A percentile compares a stretch with the other conserved stretches of the same genome.
Conservation (phyloP, 208 protist genomes). For the Leishmania guyanensis region DNA sequence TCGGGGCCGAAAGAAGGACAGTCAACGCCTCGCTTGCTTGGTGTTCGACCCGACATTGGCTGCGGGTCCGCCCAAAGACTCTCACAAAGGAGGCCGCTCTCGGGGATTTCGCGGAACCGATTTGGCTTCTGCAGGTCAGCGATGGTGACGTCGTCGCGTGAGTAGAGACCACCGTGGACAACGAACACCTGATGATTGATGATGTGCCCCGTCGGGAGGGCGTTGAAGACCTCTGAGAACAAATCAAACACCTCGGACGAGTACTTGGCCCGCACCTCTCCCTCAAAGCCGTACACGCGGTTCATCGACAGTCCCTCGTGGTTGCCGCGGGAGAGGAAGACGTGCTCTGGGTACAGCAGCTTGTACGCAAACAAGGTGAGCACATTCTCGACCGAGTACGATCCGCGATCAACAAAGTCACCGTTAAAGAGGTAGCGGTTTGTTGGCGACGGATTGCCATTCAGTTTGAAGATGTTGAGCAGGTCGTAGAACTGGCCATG, state of each 20-base stretch:
- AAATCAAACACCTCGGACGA: conserved; percentile 90
- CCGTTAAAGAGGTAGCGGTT: conserved; percentile 97
- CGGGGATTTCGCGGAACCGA: conserved; percentile 94
- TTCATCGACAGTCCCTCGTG: conserved; percentile 97
- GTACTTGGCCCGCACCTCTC: conserved; percentile 97
- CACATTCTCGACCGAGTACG: conserved; percentile 97
- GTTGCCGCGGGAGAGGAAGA: conserved; percentile 96
- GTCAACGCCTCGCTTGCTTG: conserved; percentile 96
- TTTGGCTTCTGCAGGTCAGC: conserved; percentile 96
- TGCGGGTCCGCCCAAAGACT: conserved; percentile 97
- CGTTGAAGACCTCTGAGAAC: conserved; percentile 96
- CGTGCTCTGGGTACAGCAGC: conserved; percentile 94
- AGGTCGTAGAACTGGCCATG: conserved; percentile 99
- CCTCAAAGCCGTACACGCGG: conserved; percentile 98
- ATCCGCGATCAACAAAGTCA: conserved; percentile 97
- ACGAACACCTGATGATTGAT: conserved; percentile 95
- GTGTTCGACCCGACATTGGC: conserved; percentile 88
- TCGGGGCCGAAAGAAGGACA: conserved; percentile 97
- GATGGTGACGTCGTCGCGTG: conserved; percentile 95
- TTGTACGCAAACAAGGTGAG: conserved; percentile 97
- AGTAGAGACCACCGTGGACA: conserved; percentile 97
- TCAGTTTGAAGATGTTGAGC: conserved; percentile 97
- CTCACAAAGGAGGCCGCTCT: conserved; percentile 95
- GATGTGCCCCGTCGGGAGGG: conserved; percentile 93
- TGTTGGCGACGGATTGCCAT: conserved; percentile 75